Evolutionary conservation across 148 eudicot genomes (phyloP), one percentile per base, ranked within the genome.

Genomic region (Camellia sinensis): DNA sequence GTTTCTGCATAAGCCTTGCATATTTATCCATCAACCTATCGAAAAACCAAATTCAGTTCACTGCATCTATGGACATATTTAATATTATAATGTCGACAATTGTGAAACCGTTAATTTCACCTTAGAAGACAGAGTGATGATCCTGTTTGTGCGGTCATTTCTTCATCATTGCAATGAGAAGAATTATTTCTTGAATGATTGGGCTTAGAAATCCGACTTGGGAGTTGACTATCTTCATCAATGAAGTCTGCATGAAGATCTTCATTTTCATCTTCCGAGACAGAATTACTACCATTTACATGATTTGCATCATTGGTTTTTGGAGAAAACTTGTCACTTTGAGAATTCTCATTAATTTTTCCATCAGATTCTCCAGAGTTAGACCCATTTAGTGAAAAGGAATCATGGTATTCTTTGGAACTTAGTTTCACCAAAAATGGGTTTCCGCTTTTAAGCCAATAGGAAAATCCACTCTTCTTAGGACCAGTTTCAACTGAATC

Each of bases 191-290:
- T 87, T 64, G 81, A 63, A 76, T 83, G 83, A 66, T 79, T 81
- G 50, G 91, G 83, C 79, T 81, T 92, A 74, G 92, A 88, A 77
- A 85, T 90, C 78, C 98, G 90, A 84, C 98, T 93, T 6, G 99
- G 99, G 56, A 92, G 90, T 86, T 96, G 99, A 85, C 99, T 96
- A 79, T 93, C 99, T 84, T 96, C 99, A 78, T 96, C 99, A 84
- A 96, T 96, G 82, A 96, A 96, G 87, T 96, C 99, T 9, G 99
- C 99, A 82, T 82, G 95, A 81, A 96, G 99, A 84, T 93, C 99
- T 87, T 96, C 99, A 82, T 94, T 91, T 89, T 96, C 99, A 79
- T 96, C 99, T 83, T 96, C 99, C 61, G 88, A 83, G 68, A 85
- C 48, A 71, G 81, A 64, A 45, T 81, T 73, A 63, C 67, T 70